Conservation (phyloP, 345 rosid species). For the Camelina laxa region DNA sequence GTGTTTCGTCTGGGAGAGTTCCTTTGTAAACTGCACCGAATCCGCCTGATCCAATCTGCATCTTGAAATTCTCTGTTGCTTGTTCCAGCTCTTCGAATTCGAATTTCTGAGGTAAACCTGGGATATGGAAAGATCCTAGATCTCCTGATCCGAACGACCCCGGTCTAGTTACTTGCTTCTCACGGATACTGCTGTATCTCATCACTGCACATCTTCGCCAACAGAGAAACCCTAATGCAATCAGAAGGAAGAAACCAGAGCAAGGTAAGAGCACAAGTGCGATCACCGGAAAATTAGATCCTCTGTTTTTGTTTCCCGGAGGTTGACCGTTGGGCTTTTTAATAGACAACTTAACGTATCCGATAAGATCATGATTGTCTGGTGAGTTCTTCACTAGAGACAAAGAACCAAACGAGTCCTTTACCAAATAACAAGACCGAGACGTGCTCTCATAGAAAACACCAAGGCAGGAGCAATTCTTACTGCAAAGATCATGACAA, state of each 20-base stretch:
- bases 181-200: slow-evolving; percentile 42
- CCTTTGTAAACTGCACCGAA: slow-evolving; percentile 79
- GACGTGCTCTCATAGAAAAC: slow-evolving; percentile 66
- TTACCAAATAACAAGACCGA: slow-evolving; percentile 65
- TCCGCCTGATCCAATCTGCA: slow-evolving; percentile 76
- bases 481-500: slow-evolving; percentile 65
- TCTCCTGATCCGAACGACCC: slow-evolving; percentile 63
- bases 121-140: slow-evolving; percentile 71
- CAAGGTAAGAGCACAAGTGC: slow-evolving; percentile 74
- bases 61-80: slow-evolving; percentile 67
- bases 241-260: slow-evolving; percentile 51
- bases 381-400: slow-evolving; percentile 42
- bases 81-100: slow-evolving; percentile 61
- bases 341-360: slow-evolving; percentile 37
- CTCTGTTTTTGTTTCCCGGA: slow-evolving; percentile 18
- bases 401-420: slow-evolving; percentile 68
- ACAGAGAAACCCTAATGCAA: slow-evolving; percentile 54
- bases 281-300: slow-evolving; percentile 51
- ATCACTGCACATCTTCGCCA: slow-evolving; percentile 57
- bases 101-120: slow-evolving; percentile 71
- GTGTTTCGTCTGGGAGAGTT: slow-evolving; percentile 52
- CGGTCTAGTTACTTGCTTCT: slow-evolving; percentile 46
- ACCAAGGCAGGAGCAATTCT: slow-evolving; percentile 75
- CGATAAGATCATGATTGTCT: slow-evolving; percentile 46
- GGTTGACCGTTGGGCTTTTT: slow-evolving; percentile 13